phyloP scores from a whole-genome alignment of 805 yeast genomes.

The Blastobotrys mokoenaii region DNA sequence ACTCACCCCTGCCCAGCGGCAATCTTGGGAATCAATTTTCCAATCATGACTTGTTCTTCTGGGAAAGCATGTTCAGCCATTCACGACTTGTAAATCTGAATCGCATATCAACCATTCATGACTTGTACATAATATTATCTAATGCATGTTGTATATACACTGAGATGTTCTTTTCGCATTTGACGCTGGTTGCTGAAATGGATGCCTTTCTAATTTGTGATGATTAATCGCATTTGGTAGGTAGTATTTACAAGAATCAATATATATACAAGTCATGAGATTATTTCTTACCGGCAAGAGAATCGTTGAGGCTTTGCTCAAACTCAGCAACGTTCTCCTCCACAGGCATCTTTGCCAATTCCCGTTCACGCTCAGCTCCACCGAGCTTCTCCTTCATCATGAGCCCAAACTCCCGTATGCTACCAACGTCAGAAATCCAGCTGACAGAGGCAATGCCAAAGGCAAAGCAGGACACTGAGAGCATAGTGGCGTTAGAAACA shows the following conservation, averaged over 20 bases:
- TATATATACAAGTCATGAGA: constrained; percentile 1
- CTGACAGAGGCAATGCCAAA: constrained; percentile 68
- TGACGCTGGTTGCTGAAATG: no score
- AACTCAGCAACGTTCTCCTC: constrained; percentile 15
- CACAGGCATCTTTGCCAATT: constrained; percentile 12
- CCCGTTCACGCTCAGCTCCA: constrained; percentile 40
- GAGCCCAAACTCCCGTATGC: constrained; percentile 60
- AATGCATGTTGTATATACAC: no score
- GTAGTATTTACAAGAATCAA: neutral
- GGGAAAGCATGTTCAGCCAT: no score
- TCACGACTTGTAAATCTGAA: no score
- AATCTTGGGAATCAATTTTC: no score
- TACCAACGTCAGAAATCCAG: constrained; percentile 72
- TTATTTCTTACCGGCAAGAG: constrained; percentile 8
- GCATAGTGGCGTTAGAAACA: constrained; percentile 67
- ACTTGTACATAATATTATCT: no score
- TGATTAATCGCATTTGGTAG: no score
- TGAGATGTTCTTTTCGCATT: no score
- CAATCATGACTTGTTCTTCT: no score
- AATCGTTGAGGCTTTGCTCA: constrained; percentile 10
- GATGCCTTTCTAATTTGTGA: no score
- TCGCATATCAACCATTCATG: no score
- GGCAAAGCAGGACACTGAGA: constrained; percentile 64
- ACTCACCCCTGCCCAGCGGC: no score
- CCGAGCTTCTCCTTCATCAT: constrained; percentile 58